Evolutionary conservation across 1,284 basidiomycete genomes (phyloP), one percentile per base, ranked within the genome.

Genomic region (Marasmius oreades): DNA sequence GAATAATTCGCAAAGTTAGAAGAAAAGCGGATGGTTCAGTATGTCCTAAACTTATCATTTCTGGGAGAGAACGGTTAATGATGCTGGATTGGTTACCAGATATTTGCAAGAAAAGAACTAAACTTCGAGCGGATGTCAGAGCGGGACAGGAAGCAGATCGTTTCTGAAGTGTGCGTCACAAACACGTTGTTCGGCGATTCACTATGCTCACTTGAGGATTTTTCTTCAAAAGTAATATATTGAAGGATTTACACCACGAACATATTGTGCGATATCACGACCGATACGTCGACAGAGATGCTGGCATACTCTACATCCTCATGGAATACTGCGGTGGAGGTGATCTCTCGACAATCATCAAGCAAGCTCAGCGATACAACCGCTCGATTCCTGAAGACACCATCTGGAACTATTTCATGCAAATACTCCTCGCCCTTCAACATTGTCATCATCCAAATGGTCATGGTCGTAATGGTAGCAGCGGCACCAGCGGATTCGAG

Each of bases 271-370:
- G 90, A 64, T 96, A 95, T 72, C 87, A 92, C 63, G 93, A 96
- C 76, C 82, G 93, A 60, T 84, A 92, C 67, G 92, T 96, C 55
- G 96, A 98, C 73, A 81, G 89, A 59, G 90, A 95, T 56, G 90
- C 90, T 51, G 92, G 93, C 46, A 90, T 93, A 58, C 84, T 98
- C 44, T 95, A 95, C 71, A 97, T 97, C 60, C 78, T 97, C 60
- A 98, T 97, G 95, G 95, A 97, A 76, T 97, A 91, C 69, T 98
- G 95, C 69, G 92, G 93, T 7, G 93, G 94, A 23, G 95, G 96
- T 8, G 95, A 98, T 75, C 81, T 98, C 51, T 92, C 92, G 1
- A 77, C 83, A 28, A 73, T 96, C 64, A 95, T 98, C 71, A 90
- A 92, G 69, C 84, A 87, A 59, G 84, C 88, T 22, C 74, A 80